A percentile compares a stretch with the other conserved stretches of the same genome.
These are phyloP conservation scores for Skeletonema potamos DNA, from an alignment of 108 stramenopile species.

Conservation along the genomic window DNA sequence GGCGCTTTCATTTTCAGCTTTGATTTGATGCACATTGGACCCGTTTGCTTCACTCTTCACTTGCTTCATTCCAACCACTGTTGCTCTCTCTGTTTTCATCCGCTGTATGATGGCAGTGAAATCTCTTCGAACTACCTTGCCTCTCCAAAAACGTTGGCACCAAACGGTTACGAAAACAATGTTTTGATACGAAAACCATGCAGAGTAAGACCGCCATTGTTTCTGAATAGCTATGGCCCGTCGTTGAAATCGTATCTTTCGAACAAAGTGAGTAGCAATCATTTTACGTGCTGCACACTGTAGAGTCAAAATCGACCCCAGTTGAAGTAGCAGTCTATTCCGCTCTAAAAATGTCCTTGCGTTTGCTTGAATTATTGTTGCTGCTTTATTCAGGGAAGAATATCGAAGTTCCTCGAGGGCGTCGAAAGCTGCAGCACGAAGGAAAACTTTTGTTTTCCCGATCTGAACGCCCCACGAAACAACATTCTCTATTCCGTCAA, in stretches of 20 bases:
- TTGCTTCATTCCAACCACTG: constrained; percentile 51
- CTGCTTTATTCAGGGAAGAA: constrained; percentile 30
- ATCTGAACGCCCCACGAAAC: constrained; percentile 82
- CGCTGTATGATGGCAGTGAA: constrained; percentile 20
- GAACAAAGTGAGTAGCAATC: constrained; percentile 29
- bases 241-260: constrained; percentile 14
- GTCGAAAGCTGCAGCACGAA: constrained; percentile 76
- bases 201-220: constrained; percentile 30
- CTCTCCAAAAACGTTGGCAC: constrained; percentile 59
- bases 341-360: constrained; percentile 23
- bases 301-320: constrained; percentile 42
- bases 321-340: constrained; percentile 23
- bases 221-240: constrained; percentile 29
- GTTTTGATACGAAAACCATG: constrained; percentile 41
- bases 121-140: constrained; percentile 21
- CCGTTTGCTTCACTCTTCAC: constrained; percentile 40
- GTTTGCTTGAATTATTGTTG: constrained; percentile 28
- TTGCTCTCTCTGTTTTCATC: constrained; percentile 53
- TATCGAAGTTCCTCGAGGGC: constrained; percentile 77
- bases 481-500: constrained; percentile 55
- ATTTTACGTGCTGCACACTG: constrained; percentile 41
- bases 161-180: constrained; percentile 46
- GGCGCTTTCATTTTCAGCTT: background rate
- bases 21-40: background rate
- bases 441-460: constrained; percentile 89